Conservation (phyloP, 176 grass and related monocot genomes). For the Dendrocalamus sinicus region DNA sequence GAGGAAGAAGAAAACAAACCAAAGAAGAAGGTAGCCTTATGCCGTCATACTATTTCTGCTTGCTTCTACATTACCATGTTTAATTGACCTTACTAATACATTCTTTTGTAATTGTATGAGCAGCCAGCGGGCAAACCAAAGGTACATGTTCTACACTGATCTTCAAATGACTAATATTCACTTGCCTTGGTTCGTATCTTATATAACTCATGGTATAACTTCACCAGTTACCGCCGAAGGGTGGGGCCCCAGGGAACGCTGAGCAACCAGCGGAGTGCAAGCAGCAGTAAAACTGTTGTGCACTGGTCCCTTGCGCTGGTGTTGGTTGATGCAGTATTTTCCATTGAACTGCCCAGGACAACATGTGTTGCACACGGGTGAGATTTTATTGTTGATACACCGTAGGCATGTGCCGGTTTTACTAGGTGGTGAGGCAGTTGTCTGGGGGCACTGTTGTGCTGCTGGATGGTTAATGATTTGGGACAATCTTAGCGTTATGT, state of each 20-base stretch:
- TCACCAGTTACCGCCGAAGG: conserved; percentile 52
- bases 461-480: conserved; percentile 34
- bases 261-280: conserved; percentile 89
- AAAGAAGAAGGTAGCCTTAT: conserved; percentile 38
- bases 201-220: conserved; percentile 22
- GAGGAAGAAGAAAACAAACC: conserved; percentile 65
- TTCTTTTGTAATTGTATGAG: conserved; percentile 21
- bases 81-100: conserved; percentile 11
- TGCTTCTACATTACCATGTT: background rate
- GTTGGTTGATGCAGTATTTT: conserved; percentile 36
- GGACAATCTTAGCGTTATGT: conserved; percentile 30
- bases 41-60: background rate
- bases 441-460: conserved; percentile 3
- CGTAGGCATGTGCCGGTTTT: conserved; percentile 1
- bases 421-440: background rate
- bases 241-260: conserved; percentile 50
- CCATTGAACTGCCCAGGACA: conserved; percentile 21
- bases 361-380: background rate
- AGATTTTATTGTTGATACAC: conserved; percentile 13
- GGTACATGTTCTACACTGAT: conserved; percentile 21
- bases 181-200: conserved; percentile 6
- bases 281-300: conserved; percentile 65
- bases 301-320: background rate
- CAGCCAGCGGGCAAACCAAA: conserved; percentile 37
- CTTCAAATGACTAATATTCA: background rate